Conservation (phyloP, 1,139 yeast genomes). For the Zygoascus meyerae region DNA sequence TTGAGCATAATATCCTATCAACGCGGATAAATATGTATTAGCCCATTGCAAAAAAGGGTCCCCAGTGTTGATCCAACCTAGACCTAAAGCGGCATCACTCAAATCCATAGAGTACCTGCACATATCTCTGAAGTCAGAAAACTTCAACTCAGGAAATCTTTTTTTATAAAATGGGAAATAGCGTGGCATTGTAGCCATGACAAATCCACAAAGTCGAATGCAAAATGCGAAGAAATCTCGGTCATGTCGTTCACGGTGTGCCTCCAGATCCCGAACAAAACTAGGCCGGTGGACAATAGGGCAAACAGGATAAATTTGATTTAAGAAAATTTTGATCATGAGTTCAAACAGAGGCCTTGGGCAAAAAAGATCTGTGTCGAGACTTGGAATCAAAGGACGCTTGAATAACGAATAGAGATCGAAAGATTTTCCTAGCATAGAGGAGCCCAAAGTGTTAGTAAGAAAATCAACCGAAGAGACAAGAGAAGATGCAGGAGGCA, state of each 20-base stretch:
- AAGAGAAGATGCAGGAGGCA: not conserved
- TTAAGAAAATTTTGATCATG: slow-evolving; percentile 9
- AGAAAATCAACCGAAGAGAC: not conserved
- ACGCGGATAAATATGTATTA: slow-evolving; percentile 1
- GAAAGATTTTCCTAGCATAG: not conserved
- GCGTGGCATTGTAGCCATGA: slow-evolving; percentile 12
- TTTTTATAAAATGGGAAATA: slow-evolving; percentile 6
- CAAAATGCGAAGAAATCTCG: slow-evolving; percentile 10
- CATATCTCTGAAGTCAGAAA: slow-evolving; percentile 4
- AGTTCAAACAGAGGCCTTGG: slow-evolving; percentile 8
- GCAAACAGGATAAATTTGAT: slow-evolving; percentile 12
- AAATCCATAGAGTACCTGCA: slow-evolving; percentile 6
- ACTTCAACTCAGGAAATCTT: slow-evolving; percentile 8
- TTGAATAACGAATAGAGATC: not conserved
- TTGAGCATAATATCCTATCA: slow-evolving; percentile 7
- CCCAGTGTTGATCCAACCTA: slow-evolving; percentile 9
- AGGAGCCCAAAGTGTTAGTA: not conserved
- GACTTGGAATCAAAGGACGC: not conserved
- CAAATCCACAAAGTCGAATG: slow-evolving; percentile 10
- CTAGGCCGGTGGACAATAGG: slow-evolving; percentile 14
- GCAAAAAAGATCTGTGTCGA: slow-evolving; percentile 11
- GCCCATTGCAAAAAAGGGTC: slow-evolving; percentile 8
- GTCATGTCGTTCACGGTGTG: slow-evolving; percentile 11
- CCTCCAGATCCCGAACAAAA: slow-evolving; percentile 10
- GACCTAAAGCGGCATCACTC: slow-evolving; percentile 5